Base-by-base conservation (phyloP, 352 stramenopile species). In the Phytophthora cajani region DNA sequence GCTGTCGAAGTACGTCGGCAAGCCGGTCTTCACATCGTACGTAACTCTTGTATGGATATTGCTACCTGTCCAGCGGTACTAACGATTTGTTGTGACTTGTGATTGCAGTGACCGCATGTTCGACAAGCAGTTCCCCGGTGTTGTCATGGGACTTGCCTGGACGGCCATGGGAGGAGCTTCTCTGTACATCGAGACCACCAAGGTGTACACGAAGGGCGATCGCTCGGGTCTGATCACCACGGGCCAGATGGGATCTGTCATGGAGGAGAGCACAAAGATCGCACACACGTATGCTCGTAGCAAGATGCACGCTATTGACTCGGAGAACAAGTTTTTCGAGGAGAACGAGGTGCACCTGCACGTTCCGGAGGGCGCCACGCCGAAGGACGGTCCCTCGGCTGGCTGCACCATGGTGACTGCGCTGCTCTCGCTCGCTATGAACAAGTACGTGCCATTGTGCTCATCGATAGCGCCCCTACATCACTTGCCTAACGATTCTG, bases 61-160 rank as follows among this genome's bases (percentile, higher is more conserved):
- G 58, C 9, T 23, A 44, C 23, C 8, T 64, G 11, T 21, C 14
- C n/a, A 47, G 27, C 25, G 12, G n/a, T 52, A n/a, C 46, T 63
- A 40, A 69, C 40, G 16, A 19, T 17, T 14, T 75, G 50, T 55
- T 40, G 12, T 58, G 23, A 27, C 49, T n/a, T 64, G 25, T 50
- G 2, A 17, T 54, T 67, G 2, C 69, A 95, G 89, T 56, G 98
- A 99, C 71, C 91, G 97, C 12, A 90, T 99, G 72, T 99, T 99
- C 77, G 92, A 99, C 52, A 97, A 80, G 54, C 69, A 92, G n/a
- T 86, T 96, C 33, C 87, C 92, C 16, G 92, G 98, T 58, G 98
- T 99, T 62, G 97, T 99, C 1, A 99, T 99, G 97, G 98, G 98
- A 6, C 83, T 99, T 44, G 98, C 98, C 0, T 99, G 97, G 94